These are phyloP conservation scores for Pulveroboletus sp. DNA, from an alignment of 1,284 basidiomycete species.

Conservation along the genomic window DNA sequence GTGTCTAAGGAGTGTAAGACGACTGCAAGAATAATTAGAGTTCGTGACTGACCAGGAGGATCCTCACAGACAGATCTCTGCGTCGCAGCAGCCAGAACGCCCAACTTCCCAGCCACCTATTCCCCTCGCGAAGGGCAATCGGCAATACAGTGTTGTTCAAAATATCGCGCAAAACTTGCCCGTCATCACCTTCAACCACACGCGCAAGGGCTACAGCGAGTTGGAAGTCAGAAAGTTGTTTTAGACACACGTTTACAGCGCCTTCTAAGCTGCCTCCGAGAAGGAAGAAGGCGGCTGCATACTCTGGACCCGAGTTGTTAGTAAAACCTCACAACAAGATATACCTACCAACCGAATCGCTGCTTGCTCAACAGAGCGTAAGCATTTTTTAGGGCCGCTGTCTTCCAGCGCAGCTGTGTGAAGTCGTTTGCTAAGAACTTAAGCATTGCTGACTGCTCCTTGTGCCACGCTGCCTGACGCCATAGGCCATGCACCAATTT, in stretches of 20 bases:
- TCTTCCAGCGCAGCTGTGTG: slow-evolving; percentile 79
- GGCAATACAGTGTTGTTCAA: slow-evolving; percentile 78
- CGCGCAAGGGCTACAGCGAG: slow-evolving; percentile 86
- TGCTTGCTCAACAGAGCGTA: slow-evolving; percentile 90
- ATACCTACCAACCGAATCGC: slow-evolving; percentile 69
- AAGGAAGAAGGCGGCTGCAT: slow-evolving; percentile 97
- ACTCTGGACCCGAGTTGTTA: slow-evolving; percentile 51
- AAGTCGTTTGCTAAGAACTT: slow-evolving; percentile 95
- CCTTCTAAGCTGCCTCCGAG: slow-evolving; percentile 88
- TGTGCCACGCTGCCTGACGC: slow-evolving; percentile 93
- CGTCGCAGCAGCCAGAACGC: slow-evolving; percentile 89
- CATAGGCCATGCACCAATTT: slow-evolving; percentile 93
- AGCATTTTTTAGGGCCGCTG: slow-evolving; percentile 95
- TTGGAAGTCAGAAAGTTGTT: slow-evolving; percentile 86
- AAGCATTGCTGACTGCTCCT: slow-evolving; percentile 87
- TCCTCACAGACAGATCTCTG: slow-evolving; percentile 81
- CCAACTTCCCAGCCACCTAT: slow-evolving; percentile 97
- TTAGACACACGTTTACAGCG: slow-evolving; percentile 88
- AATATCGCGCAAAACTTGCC: slow-evolving; percentile 72
- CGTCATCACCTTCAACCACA: slow-evolving; percentile 79
- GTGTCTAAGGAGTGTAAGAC: slow-evolving; percentile 50
- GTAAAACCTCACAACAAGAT: not conserved
- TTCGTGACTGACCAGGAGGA: slow-evolving; percentile 61
- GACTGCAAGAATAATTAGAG: not conserved
- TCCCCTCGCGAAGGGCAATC: slow-evolving; percentile 78